Evolutionary conservation across 148 eudicot species (phyloP), one percentile per base, ranked within the genome.

Genomic region (Talinum fruticosum): DNA sequence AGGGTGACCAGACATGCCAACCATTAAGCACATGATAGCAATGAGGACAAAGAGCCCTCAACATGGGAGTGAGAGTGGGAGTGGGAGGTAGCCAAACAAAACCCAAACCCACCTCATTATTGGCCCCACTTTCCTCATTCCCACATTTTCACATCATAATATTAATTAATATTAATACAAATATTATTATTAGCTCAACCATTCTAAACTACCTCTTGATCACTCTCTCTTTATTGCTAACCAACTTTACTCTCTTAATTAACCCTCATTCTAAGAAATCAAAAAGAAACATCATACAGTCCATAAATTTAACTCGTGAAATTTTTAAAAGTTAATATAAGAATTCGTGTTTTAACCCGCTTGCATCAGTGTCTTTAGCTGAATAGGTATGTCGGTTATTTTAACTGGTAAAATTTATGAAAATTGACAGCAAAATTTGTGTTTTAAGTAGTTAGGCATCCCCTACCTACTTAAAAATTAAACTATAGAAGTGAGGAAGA

Each of bases 21-120:
- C 76, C 81, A 79, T 64, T 71, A 49, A 45, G 81, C 76, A 73
- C 71, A 66, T 79, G 76, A 41, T 47, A 69, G 37, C 38, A 66
- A 72, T 72, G 62, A 35, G 66, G 81, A 64, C 71, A 64, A 66
- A 72, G 32, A n/a, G 14, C 37, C 41, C 59, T 64, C 72, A 79
- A 65, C 81, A 66, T 79, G 81, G 76, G 2, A 41, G 47, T n/a
- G n/a, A n/a, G n/a, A n/a, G 47, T 41, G 47, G 76, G n/a, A n/a
- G n/a, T n/a, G n/a, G n/a, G 72, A 28, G 45, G 38, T 41, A 29
- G 30, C 69, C 75, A 24, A 54, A 61, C 68, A n/a, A n/a, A n/a
- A n/a, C 54, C 81, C 57, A 51, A 41, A 41, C 47, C 47, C 47
- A 79, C 64, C 59, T n/a, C 65, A 79, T 64, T 44, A 8, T 70